A percentile compares a stretch with the other conserved stretches of the same genome.
Evolutionary conservation across 2,329 filamentous ascomycete genomes (phyloP).

Genomic region (Fusarium multiceps): DNA sequence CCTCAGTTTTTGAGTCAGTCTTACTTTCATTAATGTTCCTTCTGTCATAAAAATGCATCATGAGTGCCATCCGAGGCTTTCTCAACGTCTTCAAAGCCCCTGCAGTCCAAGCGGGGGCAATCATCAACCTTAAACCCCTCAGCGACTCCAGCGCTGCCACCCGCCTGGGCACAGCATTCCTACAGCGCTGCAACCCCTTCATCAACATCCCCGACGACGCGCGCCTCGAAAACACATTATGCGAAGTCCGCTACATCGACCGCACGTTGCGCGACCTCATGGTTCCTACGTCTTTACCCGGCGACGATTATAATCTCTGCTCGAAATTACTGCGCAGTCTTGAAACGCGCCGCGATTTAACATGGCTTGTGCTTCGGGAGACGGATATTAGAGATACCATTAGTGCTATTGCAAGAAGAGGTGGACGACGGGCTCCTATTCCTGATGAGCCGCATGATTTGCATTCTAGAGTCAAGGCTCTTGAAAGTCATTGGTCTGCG

Average conservation of each 20-base stretch:
- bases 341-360: slow-evolving; percentile 28
- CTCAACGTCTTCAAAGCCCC: slow-evolving; percentile 27
- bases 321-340: slow-evolving; percentile 23
- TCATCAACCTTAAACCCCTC: slow-evolving; percentile 20
- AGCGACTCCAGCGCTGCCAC: slow-evolving; percentile 7
- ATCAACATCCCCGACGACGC: slow-evolving; percentile 21
- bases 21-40: not conserved
- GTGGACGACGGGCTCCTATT: slow-evolving; percentile 10
- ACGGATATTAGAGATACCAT: slow-evolving; percentile 26
- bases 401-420: slow-evolving; percentile 19
- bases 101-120: not conserved
- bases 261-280: slow-evolving; percentile 17
- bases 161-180: slow-evolving; percentile 22
- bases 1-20: too few relatives aligned
- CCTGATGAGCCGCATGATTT: slow-evolving; percentile 19
- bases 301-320: slow-evolving; percentile 25
- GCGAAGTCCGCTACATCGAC: slow-evolving; percentile 30
- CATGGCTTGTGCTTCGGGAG: slow-evolving; percentile 17
- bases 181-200: slow-evolving; percentile 30
- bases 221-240: slow-evolving; percentile 25
- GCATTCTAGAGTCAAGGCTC: slow-evolving; percentile 14
- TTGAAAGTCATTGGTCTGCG: slow-evolving; percentile 25
- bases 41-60: slow-evolving; percentile 31
- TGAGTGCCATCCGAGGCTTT: slow-evolving; percentile 31
- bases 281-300: slow-evolving; percentile 25